Evolutionary conservation across 805 yeast species (phyloP).

Genomic region (Phaffomyces opuntiae): DNA sequence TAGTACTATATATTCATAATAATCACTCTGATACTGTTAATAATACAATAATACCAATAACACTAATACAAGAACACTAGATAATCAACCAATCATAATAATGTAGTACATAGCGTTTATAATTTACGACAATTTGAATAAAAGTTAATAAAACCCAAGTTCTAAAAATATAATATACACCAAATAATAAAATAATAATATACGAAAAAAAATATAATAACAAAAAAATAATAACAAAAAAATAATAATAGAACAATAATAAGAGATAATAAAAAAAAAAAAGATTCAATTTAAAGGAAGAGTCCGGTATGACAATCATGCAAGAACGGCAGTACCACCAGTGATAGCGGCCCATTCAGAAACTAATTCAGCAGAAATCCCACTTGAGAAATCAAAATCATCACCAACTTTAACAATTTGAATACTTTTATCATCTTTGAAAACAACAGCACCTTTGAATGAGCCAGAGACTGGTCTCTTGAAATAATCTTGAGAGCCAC

Average conservation of each 20-base stretch:
- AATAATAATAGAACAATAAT: too few species aligned
- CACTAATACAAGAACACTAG: too few species aligned
- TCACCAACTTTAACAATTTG: constrained; percentile 58
- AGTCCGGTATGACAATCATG: background rate
- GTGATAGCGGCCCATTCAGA: constrained; percentile 45
- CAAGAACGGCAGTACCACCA: constrained; percentile 38
- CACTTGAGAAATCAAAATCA: constrained; percentile 39
- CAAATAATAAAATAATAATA: background rate
- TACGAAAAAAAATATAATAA: background rate
- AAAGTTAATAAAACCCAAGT: background rate
- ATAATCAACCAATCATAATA: too few species aligned
- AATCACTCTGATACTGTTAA: too few species aligned
- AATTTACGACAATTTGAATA: too few species aligned
- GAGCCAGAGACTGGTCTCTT: constrained; percentile 72
- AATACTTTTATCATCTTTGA: constrained; percentile 47
- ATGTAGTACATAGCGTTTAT: too few species aligned
- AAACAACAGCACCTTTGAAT: constrained; percentile 86
- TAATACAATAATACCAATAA: too few species aligned
- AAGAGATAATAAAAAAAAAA: too few species aligned
- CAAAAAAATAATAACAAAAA: too few species aligned
- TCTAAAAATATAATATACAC: background rate
- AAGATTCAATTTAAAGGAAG: too few species aligned
- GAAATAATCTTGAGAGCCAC: constrained; percentile 85
- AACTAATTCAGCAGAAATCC: constrained; percentile 53
- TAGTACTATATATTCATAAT: too few species aligned